Conservation (phyloP, 139 green algal genomes). For the Yamagishiella unicocca region DNA sequence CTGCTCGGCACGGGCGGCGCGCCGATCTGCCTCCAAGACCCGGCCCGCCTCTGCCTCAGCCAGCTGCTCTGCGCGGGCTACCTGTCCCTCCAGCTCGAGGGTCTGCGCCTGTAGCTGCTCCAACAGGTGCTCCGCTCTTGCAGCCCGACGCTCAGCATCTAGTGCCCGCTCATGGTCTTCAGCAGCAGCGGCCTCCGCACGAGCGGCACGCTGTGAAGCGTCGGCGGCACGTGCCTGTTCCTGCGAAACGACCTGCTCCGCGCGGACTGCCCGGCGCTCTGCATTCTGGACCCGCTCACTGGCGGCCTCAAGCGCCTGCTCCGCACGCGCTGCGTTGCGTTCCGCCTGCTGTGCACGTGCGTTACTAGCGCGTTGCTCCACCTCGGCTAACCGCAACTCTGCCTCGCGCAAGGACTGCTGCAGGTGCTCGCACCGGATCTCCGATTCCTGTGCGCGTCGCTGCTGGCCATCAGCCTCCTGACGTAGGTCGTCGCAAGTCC, state of each 20-base stretch:
- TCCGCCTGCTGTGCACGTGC: background rate
- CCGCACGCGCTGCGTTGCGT: background rate
- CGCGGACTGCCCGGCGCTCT: constrained; percentile 10
- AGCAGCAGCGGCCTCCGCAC: background rate
- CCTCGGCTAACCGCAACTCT: background rate
- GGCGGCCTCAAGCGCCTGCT: background rate
- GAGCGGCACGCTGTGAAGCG: background rate
- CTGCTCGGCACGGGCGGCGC: background rate
- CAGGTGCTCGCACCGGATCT: constrained; percentile 2
- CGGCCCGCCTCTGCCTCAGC: background rate
- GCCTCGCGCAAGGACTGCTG: background rate
- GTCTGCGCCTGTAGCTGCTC: background rate
- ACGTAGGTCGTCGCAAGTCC: background rate
- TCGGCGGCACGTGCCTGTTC: constrained; percentile 6
- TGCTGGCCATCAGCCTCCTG: background rate
- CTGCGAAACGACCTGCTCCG: background rate
- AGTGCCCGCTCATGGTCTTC: constrained; percentile 14
- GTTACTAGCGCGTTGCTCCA: background rate
- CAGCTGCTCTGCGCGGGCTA: background rate
- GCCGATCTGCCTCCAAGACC: background rate
- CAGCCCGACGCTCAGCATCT: constrained; percentile 18
- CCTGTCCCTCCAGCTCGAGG: background rate
- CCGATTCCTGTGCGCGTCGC: background rate
- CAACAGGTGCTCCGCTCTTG: constrained; percentile 9
- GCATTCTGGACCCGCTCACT: background rate